Percentiles rank a stretch among this genome's conserved stretches.
These are phyloP conservation scores for Boletus sp. DNA, from an alignment of 1,284 basidiomycete species.

Conservation along the genomic window DNA sequence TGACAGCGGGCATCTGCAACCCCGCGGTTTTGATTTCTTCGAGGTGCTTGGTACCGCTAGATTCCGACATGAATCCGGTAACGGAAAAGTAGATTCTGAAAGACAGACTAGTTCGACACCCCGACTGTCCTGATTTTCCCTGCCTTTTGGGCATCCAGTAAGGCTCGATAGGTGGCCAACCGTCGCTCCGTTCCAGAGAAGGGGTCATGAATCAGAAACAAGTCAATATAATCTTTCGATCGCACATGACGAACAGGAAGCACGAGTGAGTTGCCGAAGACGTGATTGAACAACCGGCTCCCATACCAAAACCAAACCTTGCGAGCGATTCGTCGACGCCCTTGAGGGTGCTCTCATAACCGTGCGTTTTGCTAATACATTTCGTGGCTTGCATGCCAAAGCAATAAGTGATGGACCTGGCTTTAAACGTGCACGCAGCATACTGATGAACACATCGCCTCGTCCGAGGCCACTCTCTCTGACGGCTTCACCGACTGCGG, in stretches of 20 bases:
- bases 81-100: neutral
- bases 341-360: slow-evolving; percentile 55
- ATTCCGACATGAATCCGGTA: neutral
- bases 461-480: slow-evolving; percentile 49
- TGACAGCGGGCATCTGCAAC: slow-evolving; percentile 65
- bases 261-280: slow-evolving; percentile 9
- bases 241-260: neutral
- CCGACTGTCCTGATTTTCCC: slow-evolving; percentile 72
- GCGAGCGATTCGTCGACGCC: slow-evolving; percentile 56
- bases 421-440: slow-evolving; percentile 21
- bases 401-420: neutral
- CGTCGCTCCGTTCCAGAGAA: slow-evolving; percentile 55
- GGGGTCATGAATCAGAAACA: slow-evolving; percentile 77
- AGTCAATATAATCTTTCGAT: slow-evolving; percentile 62
- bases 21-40: slow-evolving; percentile 67
- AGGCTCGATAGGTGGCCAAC: slow-evolving; percentile 59
- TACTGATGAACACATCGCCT: slow-evolving; percentile 68
- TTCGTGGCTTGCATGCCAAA: slow-evolving; percentile 52
- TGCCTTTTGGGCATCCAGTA: slow-evolving; percentile 53
- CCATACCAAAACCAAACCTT: slow-evolving; percentile 50
- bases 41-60: slow-evolving; percentile 71
- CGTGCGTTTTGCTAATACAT: slow-evolving; percentile 49
- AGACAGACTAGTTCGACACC: slow-evolving; percentile 71
- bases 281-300: neutral
- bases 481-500: slow-evolving; percentile 56